Evolutionary conservation across 192 early-diverging fungal species (phyloP), one percentile per base, ranked within the genome.

Genomic region (Mycoemilia scoparia): DNA sequence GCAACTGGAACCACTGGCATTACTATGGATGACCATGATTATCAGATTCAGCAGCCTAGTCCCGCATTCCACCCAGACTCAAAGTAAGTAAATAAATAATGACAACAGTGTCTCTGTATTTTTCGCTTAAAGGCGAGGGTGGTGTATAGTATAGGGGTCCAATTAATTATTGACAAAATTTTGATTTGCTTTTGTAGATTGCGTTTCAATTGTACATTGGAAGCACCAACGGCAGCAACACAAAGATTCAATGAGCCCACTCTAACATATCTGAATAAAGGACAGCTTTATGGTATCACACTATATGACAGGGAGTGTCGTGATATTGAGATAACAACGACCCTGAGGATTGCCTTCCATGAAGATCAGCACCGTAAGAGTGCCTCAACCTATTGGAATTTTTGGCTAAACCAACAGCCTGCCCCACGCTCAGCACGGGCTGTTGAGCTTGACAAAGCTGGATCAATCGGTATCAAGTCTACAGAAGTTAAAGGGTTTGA

Each of bases 211-310:
- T 61, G 48, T 21, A 39, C 54, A 6, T 27, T 61, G 6, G 58
- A 61, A 24, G 58, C 58, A 8, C 58, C 46, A 11, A 61, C 58
- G 2, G 46, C 64, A 5, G 38, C 58, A 2, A 48, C 58, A 19
- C 51, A 61, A 46, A 61, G 50, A 34, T 39, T 38, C 14, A 72
- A 72, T 27, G 76, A 73, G 21, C 45, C 69, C 1, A 55, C 70
- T 12, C 46, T 78, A 17, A 77, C 78, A 2, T 77, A 82, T 24
- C 61, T 82, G 17, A 82, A 82, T 42, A 73, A 73, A 51, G 78
- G 78, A 53, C 69, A 52, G 44, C 34, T 58, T 7, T 82, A 82
- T 45, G 57, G 48, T 5, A 37, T 82, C 10, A 50, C 55, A 1
- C 34, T 77, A 8, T 34, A 66, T 29, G 72, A 78, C 45, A 45